Evolutionary conservation across 2,329 filamentous ascomycete species (phyloP).

Genomic region (Penicillium sp.): DNA sequence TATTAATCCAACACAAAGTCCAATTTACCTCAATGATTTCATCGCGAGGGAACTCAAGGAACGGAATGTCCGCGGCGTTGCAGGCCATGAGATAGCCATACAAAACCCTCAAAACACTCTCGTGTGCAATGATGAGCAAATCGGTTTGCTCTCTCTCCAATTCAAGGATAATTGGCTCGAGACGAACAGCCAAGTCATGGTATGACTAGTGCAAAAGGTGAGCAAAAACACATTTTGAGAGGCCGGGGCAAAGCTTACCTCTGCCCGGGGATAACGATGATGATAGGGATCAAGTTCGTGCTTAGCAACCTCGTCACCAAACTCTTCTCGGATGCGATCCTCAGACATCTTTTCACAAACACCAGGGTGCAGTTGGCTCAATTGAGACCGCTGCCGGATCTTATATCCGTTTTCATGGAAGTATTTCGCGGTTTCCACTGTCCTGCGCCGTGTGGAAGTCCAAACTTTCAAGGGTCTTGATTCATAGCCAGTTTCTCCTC

Average conservation of each 20-base stretch:
- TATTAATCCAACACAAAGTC: neutral
- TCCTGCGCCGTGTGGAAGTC: constrained; percentile 85
- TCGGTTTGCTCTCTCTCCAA: constrained; percentile 95
- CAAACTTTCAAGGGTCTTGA: constrained; percentile 79
- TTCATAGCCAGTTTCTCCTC: constrained; percentile 58
- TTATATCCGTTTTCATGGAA: constrained; percentile 73
- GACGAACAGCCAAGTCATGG: constrained; percentile 91
- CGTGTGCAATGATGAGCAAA: constrained; percentile 94
- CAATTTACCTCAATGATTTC: constrained; percentile 77
- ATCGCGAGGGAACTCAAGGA: constrained; percentile 83
- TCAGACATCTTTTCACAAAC: constrained; percentile 93
- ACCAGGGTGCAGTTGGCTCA: constrained; percentile 94
- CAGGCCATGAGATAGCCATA: constrained; percentile 99
- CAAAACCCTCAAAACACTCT: constrained; percentile 90
- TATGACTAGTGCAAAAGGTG: constrained; percentile 59
- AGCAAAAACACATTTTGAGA: neutral
- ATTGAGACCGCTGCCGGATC: constrained; percentile 83
- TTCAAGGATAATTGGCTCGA: constrained; percentile 95
- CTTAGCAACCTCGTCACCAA: constrained; percentile 83
- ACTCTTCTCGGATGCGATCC: constrained; percentile 65
- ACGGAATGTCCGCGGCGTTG: constrained; percentile 86
- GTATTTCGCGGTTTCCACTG: constrained; percentile 77
- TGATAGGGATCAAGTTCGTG: constrained; percentile 94
- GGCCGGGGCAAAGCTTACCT: constrained; percentile 48
- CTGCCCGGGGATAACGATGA: constrained; percentile 86